Conservation (phyloP, 371 early-diverging fungal genomes). For the Caulochytrium protostelioides region DNA sequence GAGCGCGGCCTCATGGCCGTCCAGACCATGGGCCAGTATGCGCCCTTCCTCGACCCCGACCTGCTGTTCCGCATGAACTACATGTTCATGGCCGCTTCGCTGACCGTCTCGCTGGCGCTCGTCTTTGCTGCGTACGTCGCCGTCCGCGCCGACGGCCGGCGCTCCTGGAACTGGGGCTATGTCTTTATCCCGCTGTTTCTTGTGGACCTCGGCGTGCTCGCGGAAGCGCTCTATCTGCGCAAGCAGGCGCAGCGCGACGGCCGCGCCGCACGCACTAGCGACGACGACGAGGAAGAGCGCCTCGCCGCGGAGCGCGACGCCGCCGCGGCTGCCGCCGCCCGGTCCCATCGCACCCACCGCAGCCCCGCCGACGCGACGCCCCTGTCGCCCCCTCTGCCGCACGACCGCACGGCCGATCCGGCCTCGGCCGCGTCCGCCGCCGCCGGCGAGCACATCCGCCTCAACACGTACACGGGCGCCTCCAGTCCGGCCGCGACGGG, state of each 20-base stretch:
- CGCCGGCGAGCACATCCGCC: too few relatives aligned
- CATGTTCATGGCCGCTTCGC: conserved; percentile 28
- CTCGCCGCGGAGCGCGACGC: conserved; percentile 1
- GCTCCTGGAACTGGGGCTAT: conserved; percentile 41
- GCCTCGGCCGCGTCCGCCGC: too few relatives aligned
- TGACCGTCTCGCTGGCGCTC: conserved; percentile 38
- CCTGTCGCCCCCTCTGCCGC: too few relatives aligned
- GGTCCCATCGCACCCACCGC: too few relatives aligned
- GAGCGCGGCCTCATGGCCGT: conserved; percentile 66
- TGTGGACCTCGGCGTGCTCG: conserved; percentile 25
- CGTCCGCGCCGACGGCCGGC: conserved; percentile 42
- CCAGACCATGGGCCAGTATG: conserved; percentile 28
- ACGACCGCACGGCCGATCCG: too few relatives aligned
- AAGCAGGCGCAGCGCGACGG: too few relatives aligned
- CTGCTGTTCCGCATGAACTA: conserved; percentile 46
- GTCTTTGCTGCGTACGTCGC: conserved; percentile 54
- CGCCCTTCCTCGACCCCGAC: conserved; percentile 54
- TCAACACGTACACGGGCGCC: too few relatives aligned
- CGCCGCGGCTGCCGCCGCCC: too few relatives aligned
- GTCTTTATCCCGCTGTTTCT: conserved; percentile 69
- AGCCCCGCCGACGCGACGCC: too few relatives aligned
- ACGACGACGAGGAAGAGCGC: conserved; percentile 10
- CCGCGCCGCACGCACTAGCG: too few relatives aligned
- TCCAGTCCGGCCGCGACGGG: too few relatives aligned
- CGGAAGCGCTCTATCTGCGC: conserved; percentile 7